phyloP scores from a whole-genome alignment of 805 yeast species.

The Isabelozyma rhagii region DNA sequence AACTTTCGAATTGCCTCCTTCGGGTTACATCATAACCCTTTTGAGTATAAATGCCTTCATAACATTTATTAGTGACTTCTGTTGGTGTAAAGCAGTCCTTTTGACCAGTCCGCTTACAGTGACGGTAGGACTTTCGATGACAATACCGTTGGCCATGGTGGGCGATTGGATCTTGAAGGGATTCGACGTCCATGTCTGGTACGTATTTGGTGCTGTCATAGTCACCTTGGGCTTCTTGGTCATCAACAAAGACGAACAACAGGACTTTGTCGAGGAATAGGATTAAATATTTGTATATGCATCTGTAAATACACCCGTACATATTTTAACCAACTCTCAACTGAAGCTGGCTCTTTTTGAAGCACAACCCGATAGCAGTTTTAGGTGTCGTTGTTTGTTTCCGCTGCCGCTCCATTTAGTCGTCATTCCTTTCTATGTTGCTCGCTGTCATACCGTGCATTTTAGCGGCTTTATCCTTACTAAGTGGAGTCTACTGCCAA shows the following conservation, averaged over 20 bases:
- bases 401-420: background rate
- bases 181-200: conserved; percentile 56
- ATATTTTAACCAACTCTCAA: too few relatives aligned
- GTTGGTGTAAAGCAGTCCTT: conserved; percentile 95
- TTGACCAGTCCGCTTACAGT: conserved; percentile 93
- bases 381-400: too few relatives aligned
- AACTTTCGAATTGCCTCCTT: conserved; percentile 65
- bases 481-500: background rate
- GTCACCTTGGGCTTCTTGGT: conserved; percentile 82
- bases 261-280: conserved; percentile 38
- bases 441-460: background rate
- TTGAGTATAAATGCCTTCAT: conserved; percentile 66
- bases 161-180: conserved; percentile 80
- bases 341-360: too few relatives aligned
- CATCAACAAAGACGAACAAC: conserved; percentile 75
- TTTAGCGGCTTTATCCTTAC: background rate
- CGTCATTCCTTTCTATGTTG: background rate
- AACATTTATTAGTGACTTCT: conserved; percentile 83
- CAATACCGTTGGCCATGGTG: conserved; percentile 91
- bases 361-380: too few relatives aligned
- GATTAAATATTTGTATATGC: too few relatives aligned
- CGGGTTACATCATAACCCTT: conserved; percentile 47
- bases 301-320: too few relatives aligned
- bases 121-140: conserved; percentile 88
- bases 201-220: conserved; percentile 74